Evolutionary conservation across 106 monocot species (phyloP).

Genomic region (Vanilla planifolia): DNA sequence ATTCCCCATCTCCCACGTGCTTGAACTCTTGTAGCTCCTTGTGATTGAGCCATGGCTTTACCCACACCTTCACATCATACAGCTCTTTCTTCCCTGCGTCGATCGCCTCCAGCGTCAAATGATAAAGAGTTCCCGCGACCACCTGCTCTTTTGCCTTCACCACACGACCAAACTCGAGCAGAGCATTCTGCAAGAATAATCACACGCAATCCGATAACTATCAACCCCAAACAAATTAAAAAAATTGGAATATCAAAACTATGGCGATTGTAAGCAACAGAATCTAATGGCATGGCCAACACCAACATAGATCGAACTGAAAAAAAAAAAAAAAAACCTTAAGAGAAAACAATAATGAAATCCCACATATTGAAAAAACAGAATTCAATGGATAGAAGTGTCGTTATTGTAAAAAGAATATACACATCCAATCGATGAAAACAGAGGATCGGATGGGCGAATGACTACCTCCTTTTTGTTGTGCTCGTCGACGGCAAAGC

Average conservation of each 20-base stretch:
- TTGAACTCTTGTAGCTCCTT: constrained; percentile 30
- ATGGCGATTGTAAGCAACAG: no score
- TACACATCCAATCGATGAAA: no score
- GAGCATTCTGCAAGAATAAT: constrained; percentile 19
- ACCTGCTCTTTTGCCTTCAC: constrained; percentile 24
- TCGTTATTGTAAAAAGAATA: no score
- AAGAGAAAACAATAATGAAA: not conserved
- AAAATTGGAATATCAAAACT: no score
- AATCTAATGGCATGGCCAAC: not conserved
- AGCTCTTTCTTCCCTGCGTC: constrained; percentile 28
- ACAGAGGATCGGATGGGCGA: no score
- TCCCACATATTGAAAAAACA: not conserved
- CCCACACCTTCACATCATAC: constrained; percentile 29
- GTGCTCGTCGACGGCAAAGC: constrained; percentile 50
- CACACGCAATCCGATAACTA: no score
- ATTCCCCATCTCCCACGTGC: constrained; percentile 7
- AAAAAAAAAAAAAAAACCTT: not conserved
- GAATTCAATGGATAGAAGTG: not conserved
- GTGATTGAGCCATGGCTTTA: constrained; percentile 23
- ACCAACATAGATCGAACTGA: not conserved
- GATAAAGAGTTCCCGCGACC: constrained; percentile 15
- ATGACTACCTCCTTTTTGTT: constrained; percentile 36
- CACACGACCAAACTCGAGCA: constrained; percentile 22
- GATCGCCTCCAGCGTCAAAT: constrained; percentile 23
- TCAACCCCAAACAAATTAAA: no score